These are phyloP conservation scores for Clonostachys byssicola DNA, from an alignment of 2,329 filamentous ascomycete species.

Conservation along the genomic window DNA sequence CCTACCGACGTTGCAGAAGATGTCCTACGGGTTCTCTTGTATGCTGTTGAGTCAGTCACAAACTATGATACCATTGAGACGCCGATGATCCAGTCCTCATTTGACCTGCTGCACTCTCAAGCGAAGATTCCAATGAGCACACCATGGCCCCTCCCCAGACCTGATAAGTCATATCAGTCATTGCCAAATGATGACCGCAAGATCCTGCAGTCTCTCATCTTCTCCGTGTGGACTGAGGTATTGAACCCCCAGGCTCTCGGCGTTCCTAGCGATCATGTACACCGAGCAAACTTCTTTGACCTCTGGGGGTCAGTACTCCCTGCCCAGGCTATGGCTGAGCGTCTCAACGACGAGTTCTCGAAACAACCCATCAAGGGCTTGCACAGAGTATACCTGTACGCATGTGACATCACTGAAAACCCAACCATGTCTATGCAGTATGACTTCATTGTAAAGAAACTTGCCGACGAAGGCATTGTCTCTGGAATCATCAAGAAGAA, in stretches of 20 bases:
- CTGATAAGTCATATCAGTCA: conserved; percentile 4
- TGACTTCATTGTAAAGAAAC: conserved; percentile 28
- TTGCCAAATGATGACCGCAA: conserved; percentile 33
- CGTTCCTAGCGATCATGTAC: conserved; percentile 33
- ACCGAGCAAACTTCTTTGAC: conserved; percentile 44
- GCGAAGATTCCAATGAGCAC: conserved; percentile 22
- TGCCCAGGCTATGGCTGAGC: conserved; percentile 38
- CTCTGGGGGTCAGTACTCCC: conserved; percentile 45
- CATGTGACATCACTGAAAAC: conserved; percentile 44
- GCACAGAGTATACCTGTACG: conserved; percentile 30
- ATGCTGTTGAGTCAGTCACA: conserved; percentile 39
- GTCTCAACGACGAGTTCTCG: conserved; percentile 36
- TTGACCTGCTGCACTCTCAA: conserved; percentile 26
- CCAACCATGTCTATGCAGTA: conserved; percentile 46
- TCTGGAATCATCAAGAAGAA: conserved; percentile 1
- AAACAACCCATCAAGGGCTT: conserved; percentile 26
- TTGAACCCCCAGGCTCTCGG: conserved; percentile 31
- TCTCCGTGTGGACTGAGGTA: conserved; percentile 36
- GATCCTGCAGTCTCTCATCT: conserved; percentile 34
- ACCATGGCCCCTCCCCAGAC: conserved; percentile 22
- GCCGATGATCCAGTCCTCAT: conserved; percentile 35
- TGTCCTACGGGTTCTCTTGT: conserved; percentile 38
- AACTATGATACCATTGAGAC: conserved; percentile 39
- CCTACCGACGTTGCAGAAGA: conserved; percentile 33
- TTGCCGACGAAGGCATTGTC: conserved; percentile 10